These are phyloP conservation scores for Mariannaea elegans DNA, from an alignment of 2,329 filamentous ascomycete species.

Conservation along the genomic window DNA sequence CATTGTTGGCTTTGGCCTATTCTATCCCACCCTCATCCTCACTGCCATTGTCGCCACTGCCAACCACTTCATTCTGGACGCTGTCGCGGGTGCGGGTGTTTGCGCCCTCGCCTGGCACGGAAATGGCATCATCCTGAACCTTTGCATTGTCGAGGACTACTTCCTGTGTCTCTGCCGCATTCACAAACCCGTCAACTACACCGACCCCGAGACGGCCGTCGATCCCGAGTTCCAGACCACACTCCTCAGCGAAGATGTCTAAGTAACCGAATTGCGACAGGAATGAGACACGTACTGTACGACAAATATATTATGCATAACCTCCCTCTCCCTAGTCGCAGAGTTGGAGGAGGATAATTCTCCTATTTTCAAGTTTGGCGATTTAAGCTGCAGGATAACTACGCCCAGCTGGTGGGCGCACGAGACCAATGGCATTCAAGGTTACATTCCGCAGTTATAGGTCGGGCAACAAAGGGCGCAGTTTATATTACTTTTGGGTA, in stretches of 20 bases:
- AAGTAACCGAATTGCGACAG: background rate
- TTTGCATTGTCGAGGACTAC: constrained; percentile 73
- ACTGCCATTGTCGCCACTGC: constrained; percentile 75
- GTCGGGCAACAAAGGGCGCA: constrained; percentile 10
- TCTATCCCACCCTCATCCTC: constrained; percentile 72
- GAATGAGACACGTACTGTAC: constrained; percentile 22
- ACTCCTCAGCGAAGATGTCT: constrained; percentile 36
- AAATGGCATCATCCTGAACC: constrained; percentile 66
- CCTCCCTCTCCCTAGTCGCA: background rate
- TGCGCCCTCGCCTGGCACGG: constrained; percentile 70
- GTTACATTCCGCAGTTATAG: background rate
- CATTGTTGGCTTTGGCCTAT: constrained; percentile 60
- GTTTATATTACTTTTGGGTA: background rate
- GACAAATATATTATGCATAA: constrained; percentile 6
- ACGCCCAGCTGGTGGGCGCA: constrained; percentile 1
- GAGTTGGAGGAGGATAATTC: background rate
- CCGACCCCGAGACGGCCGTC: constrained; percentile 48
- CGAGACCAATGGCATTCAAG: background rate
- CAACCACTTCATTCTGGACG: constrained; percentile 78
- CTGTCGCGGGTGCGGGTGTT: constrained; percentile 72
- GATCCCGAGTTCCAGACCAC: constrained; percentile 44
- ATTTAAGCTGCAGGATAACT: background rate
- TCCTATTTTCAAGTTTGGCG: background rate
- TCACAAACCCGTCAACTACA: constrained; percentile 66
- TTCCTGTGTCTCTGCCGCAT: constrained; percentile 70